Conservation (phyloP, 2,329 filamentous ascomycete genomes). For the Dactylella cylindrospora region DNA sequence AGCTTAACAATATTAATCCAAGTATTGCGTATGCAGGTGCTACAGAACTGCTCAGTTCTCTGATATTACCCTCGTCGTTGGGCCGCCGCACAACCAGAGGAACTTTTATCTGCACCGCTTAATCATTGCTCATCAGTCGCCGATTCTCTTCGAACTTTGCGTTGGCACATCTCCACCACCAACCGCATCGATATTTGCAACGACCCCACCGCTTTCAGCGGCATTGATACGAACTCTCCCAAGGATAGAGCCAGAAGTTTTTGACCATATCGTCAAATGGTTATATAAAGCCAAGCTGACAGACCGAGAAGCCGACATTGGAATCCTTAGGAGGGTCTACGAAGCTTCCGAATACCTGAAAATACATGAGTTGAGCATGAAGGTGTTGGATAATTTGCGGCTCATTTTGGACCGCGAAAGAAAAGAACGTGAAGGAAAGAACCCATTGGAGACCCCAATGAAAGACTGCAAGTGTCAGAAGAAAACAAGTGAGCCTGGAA, state of each 20-base stretch:
- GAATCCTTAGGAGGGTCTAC: constrained; percentile 6
- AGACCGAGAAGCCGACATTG: constrained; percentile 1
- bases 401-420: neutral
- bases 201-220: neutral
- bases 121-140: constrained; percentile 20
- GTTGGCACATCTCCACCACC: no score
- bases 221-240: constrained; percentile 15
- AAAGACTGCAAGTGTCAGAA: no score
- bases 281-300: constrained; percentile 15
- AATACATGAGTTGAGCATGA: constrained; percentile 4
- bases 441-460: neutral
- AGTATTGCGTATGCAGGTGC: constrained; percentile 13
- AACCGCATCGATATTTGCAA: no score
- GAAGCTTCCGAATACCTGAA: constrained; percentile 9
- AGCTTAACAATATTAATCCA: neutral
- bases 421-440: constrained; percentile 6
- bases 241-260: constrained; percentile 10
- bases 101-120: constrained; percentile 15
- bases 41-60: constrained; percentile 10
- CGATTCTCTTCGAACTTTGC: constrained; percentile 5
- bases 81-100: neutral
- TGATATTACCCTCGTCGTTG: constrained; percentile 20
- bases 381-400: neutral
- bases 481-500: no score
- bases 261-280: constrained; percentile 34